Evolutionary conservation across 225 moss, liverwort and hornwort species (phyloP).

Genomic region (Asterella californica): DNA sequence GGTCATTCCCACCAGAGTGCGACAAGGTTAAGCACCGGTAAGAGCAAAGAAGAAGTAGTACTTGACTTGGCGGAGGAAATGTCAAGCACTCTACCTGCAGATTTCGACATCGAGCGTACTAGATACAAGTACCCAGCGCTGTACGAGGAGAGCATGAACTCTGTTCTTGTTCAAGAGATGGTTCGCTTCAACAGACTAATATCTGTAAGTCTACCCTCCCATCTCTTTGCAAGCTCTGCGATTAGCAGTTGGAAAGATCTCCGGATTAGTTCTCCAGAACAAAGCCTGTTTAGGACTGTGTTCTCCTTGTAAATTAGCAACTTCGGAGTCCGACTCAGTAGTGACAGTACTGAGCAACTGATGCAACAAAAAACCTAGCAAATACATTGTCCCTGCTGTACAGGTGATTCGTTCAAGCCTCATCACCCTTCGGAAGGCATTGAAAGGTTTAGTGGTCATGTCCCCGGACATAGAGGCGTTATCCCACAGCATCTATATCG

Average conservation of each 20-base stretch:
- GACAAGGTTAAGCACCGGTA: conserved; percentile 36
- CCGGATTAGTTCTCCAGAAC: too few species aligned
- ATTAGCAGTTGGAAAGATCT: too few species aligned
- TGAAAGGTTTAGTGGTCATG: conserved; percentile 71
- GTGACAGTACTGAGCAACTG: too few species aligned
- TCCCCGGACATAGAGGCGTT: conserved; percentile 56
- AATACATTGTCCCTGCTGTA: not conserved
- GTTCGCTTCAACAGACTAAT: conserved; percentile 77
- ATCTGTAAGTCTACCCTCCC: conserved; percentile 39
- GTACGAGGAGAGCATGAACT: conserved; percentile 91
- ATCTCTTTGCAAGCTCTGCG: too few species aligned
- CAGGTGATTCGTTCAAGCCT: conserved; percentile 67
- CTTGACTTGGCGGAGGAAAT: conserved; percentile 62
- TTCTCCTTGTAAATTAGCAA: too few species aligned
- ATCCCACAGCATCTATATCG: conserved; percentile 55
- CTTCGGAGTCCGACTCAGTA: too few species aligned
- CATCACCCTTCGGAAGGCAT: conserved; percentile 51
- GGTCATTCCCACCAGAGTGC: conserved; percentile 35
- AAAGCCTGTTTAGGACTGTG: too few species aligned
- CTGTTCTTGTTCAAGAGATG: conserved; percentile 84
- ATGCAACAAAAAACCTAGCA: not conserved
- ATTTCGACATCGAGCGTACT: conserved; percentile 62
- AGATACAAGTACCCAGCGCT: conserved; percentile 61
- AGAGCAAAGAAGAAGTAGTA: conserved; percentile 59
- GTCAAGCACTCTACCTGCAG: conserved; percentile 36